Evolutionary conservation across 2,329 filamentous ascomycete species (phyloP).

Genomic region (Diaporthe sp.): DNA sequence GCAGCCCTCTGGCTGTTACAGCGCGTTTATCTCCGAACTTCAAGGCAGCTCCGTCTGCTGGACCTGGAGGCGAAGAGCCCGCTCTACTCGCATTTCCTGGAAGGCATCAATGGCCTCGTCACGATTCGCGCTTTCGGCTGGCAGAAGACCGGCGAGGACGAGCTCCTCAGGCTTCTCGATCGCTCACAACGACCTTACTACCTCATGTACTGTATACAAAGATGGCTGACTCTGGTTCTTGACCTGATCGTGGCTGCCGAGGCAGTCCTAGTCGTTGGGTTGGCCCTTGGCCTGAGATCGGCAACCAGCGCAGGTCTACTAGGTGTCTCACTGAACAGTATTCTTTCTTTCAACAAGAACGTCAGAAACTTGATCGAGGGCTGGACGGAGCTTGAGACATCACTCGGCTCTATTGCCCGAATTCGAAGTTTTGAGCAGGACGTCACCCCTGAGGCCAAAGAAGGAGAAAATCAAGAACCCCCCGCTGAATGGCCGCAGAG

Average conservation of each 20-base stretch:
- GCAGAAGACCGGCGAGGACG: conserved; percentile 47
- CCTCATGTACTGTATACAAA: conserved; percentile 63
- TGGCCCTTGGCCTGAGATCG: conserved; percentile 46
- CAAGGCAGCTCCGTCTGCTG: conserved; percentile 38
- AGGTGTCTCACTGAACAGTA: conserved; percentile 53
- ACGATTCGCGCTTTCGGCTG: conserved; percentile 65
- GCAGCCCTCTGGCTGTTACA: not conserved
- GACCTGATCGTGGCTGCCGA: conserved; percentile 63
- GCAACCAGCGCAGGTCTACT: conserved; percentile 48
- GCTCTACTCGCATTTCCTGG: not conserved
- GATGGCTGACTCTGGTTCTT: conserved; percentile 66
- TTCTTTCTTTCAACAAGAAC: conserved; percentile 52
- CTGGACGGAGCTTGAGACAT: conserved; percentile 53
- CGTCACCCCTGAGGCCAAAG: conserved; percentile 42
- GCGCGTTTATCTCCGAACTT: not conserved
- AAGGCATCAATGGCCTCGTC: conserved; percentile 54
- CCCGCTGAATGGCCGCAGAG: conserved; percentile 47
- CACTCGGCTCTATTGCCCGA: conserved; percentile 50
- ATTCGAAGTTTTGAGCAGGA: conserved; percentile 49
- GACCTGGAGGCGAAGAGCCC: not conserved
- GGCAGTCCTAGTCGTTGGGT: conserved; percentile 52
- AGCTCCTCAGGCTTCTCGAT: conserved; percentile 53
- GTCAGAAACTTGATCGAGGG: conserved; percentile 49
- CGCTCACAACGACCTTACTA: conserved; percentile 64
- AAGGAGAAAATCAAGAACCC: conserved; percentile 2